Base-by-base conservation (phyloP, 768 basidiomycete species). In the Melanogaster broomeanus region DNA sequence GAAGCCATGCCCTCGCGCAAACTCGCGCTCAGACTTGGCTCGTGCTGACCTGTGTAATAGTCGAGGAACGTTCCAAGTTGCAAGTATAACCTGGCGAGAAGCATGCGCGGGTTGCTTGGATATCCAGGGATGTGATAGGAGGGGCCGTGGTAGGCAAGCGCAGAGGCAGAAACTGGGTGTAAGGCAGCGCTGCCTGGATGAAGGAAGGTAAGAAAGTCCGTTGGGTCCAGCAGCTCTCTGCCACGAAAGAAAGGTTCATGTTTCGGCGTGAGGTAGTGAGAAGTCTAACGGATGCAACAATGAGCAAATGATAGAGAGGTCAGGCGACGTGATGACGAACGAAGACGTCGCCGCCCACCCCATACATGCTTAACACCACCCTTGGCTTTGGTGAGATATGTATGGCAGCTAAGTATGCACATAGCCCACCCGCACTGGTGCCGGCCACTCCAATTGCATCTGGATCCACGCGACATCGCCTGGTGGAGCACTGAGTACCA, bases 61-160 rank as follows among this genome's bases (percentile, higher is more conserved):
- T 88, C 85, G 1, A 86, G 58, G 40, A 70, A 79, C 3, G 61
- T 62, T 16, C 84, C 87, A 16, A 80, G 70, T 61, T 88, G 86
- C 19, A 84, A 67, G 52, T 81, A 85, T 10, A 87, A 66, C 4
- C 82, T 74, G 13, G 74, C 64, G 38, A 87, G 69, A 16, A 77
- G 70, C 83, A 82, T 83, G 38, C 85, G 79, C 5, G 81, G 80
- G 57, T 84, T 83, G 2, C 81, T 78, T 4, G 85, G 84, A 57
- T 76, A 81, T 13, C 83, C 82, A 1, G 84, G 83, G 3, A 74
- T 82, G 9, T 62, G 68, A 19, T 77, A 72, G 18, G 71, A 71
- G 6, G 63, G 51, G 0, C 77, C 72, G 56, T 79, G 72, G 54
- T 81, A 84, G 7, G 71, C 66, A 9, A 80, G 69, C 0, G 73